These are phyloP conservation scores for Fraxinus anomala DNA, from an alignment of 257 asterid genomes.

Conservation along the genomic window DNA sequence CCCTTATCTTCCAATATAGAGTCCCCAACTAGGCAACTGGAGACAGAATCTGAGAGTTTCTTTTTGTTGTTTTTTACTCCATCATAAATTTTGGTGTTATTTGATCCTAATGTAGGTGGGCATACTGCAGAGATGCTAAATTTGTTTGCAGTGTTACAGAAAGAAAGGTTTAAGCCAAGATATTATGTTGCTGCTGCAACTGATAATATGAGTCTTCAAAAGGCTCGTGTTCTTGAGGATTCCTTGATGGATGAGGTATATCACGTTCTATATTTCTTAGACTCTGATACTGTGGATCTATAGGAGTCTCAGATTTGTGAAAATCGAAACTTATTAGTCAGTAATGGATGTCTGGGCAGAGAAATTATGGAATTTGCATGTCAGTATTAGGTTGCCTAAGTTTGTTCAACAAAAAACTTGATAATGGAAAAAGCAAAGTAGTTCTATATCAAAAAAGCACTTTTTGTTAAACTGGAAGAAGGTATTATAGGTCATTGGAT, in stretches of 20 bases:
- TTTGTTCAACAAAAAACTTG: not conserved
- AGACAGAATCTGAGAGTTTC: not conserved
- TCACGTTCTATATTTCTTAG: not conserved
- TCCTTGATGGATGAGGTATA: conserved; percentile 61
- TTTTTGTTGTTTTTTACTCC: too few species aligned
- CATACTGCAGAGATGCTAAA: conserved; percentile 97
- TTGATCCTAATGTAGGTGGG: conserved; percentile 60
- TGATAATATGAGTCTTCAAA: conserved; percentile 93
- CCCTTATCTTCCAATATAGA: not conserved
- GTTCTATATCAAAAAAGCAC: too few species aligned
- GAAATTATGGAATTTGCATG: not conserved
- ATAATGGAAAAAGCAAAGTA: not conserved
- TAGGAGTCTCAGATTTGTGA: not conserved
- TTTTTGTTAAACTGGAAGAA: not conserved
- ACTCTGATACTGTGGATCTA: not conserved
- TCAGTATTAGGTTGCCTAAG: not conserved
- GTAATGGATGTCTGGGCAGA: not conserved
- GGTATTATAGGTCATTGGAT: not conserved
- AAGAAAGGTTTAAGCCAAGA: conserved; percentile 66
- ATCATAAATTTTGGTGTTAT: too few species aligned
- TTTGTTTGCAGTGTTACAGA: conserved; percentile 65
- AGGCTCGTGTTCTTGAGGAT: conserved; percentile 73
- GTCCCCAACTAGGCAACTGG: too few species aligned
- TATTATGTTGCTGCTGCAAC: conserved; percentile 91
- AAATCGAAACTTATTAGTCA: not conserved